Base-by-base conservation (phyloP, 1,284 basidiomycete species). In the Spongispora temasekensis region DNA sequence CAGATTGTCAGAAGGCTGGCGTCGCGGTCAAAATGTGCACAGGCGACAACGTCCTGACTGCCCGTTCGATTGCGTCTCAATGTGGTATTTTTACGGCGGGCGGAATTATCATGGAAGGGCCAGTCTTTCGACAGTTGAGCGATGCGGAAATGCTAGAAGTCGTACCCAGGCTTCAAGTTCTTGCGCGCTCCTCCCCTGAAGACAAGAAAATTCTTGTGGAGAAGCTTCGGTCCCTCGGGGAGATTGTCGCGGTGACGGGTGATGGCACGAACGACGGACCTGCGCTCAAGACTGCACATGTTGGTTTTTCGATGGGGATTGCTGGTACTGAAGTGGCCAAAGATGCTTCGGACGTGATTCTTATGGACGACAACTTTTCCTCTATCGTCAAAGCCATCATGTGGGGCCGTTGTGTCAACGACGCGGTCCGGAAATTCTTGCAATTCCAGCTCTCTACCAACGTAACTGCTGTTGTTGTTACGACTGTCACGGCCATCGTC, bases 1-100 rank as follows among this genome's bases (percentile, higher is more conserved):
- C 84, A 55, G 88, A 92, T 64, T 98, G 95, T 74, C 86, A 87
- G 68, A 83, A 82, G 58, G 97, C 97, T 42, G 96, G 96, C 67
- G 95, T 99, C n/a, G 83, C 85, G 31, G 89, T 99, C 79, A 98
- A 98, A 81, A 99, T 99, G 96, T 97, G 94, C 76, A 98, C 97
- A 1, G 97, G 96, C 72, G 97, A 99, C 78, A 99, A 98, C 68
- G 93, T 96, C 54, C 83, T 98, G 51, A 97, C 95, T 8, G 93
- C 93, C 46, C 86, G 93, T 27, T 98, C 95, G 8, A 99, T 99
- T 69, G 95, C 97, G 37, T 83, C 85, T 8, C 97, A 98, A 72
- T 98, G 96, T 72, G 95, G 96, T 48, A 98, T 98, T 74, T 97
- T 92, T 77, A 91, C 89, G 8, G 78, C 90, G 2, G 95, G 95